These are phyloP conservation scores for Septoria linicola DNA, from an alignment of 2,329 filamentous ascomycete genomes.

Conservation along the genomic window DNA sequence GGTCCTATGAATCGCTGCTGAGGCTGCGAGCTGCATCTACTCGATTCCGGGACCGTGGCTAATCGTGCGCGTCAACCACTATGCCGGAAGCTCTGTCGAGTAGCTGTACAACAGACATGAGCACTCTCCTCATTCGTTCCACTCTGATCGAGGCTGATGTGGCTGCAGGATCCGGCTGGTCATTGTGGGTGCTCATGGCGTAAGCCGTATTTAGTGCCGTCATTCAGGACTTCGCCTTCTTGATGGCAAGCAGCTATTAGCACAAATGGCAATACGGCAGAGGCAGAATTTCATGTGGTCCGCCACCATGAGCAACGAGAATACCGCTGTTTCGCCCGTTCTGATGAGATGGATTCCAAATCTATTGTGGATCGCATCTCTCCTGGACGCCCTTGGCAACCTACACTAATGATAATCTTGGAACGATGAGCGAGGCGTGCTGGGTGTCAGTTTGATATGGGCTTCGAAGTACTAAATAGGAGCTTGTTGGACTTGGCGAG, in stretches of 20 bases:
- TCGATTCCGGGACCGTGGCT: conserved; percentile 11
- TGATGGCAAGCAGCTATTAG: not conserved
- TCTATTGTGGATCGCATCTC: too few relatives aligned
- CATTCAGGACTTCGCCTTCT: not conserved
- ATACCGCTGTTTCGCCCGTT: too few relatives aligned
- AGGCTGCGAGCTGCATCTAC: not conserved
- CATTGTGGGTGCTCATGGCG: not conserved
- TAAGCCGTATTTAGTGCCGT: too few relatives aligned
- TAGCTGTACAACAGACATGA: not conserved
- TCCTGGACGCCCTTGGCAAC: too few relatives aligned
- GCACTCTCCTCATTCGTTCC: conserved; percentile 2
- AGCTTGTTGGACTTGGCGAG: too few relatives aligned
- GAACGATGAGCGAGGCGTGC: too few relatives aligned
- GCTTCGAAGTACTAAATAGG: too few relatives aligned
- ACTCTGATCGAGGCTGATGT: conserved; percentile 2
- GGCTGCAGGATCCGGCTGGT: not conserved
- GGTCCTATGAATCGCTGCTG: conserved; percentile 1
- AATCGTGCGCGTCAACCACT: conserved; percentile 11
- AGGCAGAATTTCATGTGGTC: too few relatives aligned
- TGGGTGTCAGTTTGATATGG: too few relatives aligned
- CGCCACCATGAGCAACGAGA: too few relatives aligned
- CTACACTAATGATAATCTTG: too few relatives aligned
- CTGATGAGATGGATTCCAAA: too few relatives aligned
- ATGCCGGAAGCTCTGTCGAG: conserved; percentile 2
- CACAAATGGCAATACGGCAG: not conserved